Evolutionary conservation across 768 basidiomycete species (phyloP), one percentile per base, ranked within the genome.

Genomic region (Pisolithus tinctorius): DNA sequence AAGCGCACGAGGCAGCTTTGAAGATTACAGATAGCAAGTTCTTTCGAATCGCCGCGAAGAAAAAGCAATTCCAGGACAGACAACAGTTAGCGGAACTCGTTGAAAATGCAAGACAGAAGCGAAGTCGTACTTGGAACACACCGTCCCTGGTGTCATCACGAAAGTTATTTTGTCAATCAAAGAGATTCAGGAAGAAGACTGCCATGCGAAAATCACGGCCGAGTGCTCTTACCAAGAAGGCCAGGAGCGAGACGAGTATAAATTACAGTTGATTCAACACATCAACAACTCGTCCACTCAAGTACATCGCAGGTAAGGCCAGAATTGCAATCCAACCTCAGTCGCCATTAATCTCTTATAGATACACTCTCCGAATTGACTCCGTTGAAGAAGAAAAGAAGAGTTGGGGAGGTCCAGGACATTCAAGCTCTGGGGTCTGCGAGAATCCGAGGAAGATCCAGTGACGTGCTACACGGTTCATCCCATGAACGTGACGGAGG

Each of bases 241-340:
- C 1, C 52, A 54, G 38, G 53, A 65, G 1, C 51, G 17, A 2
- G 3, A 29, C 0, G 42, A 26, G 13, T 4, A 58, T 20, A 65
- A 61, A 27, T n/a, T 44, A 14, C 6, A 48, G 3, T 17, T 65
- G 8, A 67, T 65, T 48, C 39, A 39, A 11, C 40, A 48, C 8
- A 9, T 67, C n/a, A 67, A 67, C 16, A 9, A 9, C 1, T 6
- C 36, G 20, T 63, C 63, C 9, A 13, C 48, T 9, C 40, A 27
- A 1, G 43, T 8, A 2, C 0, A n/a, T 10, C 41, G 43, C 25
- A 44, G 49, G 63, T 65, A 49, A 49, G 50, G 26, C 9, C 40
- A 23, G 17, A 3, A 11, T 20, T 31, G 39, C 11, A 14, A 3
- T 26, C 30, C 0, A 14, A 4, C 2, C 14, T 27, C 38, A 7